A percentile compares a stretch with the other conserved stretches of the same genome.
These are phyloP conservation scores for Cutaneotrichosporon sp. DNA, from an alignment of 1,284 basidiomycete species.

Conservation along the genomic window DNA sequence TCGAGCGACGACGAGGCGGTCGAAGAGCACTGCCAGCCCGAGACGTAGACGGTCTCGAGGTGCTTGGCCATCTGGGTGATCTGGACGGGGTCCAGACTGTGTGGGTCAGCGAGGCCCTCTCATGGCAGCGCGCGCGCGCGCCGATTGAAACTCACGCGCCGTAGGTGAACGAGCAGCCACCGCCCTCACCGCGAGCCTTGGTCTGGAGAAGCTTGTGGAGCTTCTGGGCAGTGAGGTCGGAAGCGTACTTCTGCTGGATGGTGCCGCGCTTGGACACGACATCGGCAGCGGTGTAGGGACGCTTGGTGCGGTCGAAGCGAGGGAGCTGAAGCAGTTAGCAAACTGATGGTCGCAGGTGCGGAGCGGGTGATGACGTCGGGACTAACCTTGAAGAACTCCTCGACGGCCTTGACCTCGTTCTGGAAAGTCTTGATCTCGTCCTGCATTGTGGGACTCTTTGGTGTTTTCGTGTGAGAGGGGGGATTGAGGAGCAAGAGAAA, in stretches of 20 bases:
- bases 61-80: slow-evolving; percentile 91
- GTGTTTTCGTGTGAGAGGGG: slow-evolving; percentile 3
- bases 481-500: background rate
- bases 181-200: slow-evolving; percentile 54
- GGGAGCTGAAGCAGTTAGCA: slow-evolving; percentile 61
- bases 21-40: slow-evolving; percentile 90
- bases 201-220: slow-evolving; percentile 63
- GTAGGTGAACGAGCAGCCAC: slow-evolving; percentile 63
- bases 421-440: slow-evolving; percentile 62
- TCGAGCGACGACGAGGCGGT: slow-evolving; percentile 93
- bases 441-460: slow-evolving; percentile 13
- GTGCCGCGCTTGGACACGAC: slow-evolving; percentile 95
- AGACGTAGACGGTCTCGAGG: slow-evolving; percentile 94
- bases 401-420: slow-evolving; percentile 78
- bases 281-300: slow-evolving; percentile 89
- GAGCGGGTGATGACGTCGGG: background rate
- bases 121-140: background rate
- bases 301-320: slow-evolving; percentile 78
- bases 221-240: slow-evolving; percentile 83
- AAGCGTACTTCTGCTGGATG: slow-evolving; percentile 81
- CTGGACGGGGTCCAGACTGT: slow-evolving; percentile 93
- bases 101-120: background rate
- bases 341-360: background rate
- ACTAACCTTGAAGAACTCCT: slow-evolving; percentile 89
- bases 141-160: slow-evolving; percentile 75